A percentile compares a stretch with the other conserved stretches of the same genome.
Conservation (phyloP, 768 basidiomycete species). For the Zangia roseola region DNA sequence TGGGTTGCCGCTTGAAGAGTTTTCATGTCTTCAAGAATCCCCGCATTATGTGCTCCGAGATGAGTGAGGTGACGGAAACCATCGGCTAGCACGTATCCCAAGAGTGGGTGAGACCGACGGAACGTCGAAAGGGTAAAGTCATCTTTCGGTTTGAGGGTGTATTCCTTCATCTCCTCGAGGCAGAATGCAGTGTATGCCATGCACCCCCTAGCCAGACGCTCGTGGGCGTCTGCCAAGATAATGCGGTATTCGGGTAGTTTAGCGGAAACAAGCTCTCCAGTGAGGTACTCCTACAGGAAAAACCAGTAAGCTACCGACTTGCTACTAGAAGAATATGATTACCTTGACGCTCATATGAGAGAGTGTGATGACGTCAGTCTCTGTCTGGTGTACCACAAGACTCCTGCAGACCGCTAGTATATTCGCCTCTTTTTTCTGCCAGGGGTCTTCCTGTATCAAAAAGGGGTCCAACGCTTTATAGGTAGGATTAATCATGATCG, state of each 20-base stretch:
- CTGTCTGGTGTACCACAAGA: constrained; percentile 7
- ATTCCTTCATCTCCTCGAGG: constrained; percentile 6
- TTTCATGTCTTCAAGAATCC: constrained; percentile 2
- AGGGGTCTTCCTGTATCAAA: background rate
- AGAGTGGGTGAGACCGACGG: background rate
- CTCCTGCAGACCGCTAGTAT: constrained; percentile 4
- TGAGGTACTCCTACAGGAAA: constrained; percentile 19
- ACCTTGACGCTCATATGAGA: too few relatives aligned
- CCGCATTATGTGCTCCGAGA: too few relatives aligned
- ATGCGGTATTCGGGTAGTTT: constrained; percentile 5
- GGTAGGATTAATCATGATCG: background rate
- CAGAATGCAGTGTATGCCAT: constrained; percentile 6
- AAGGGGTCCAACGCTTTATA: constrained; percentile 5
- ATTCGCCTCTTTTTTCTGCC: background rate
- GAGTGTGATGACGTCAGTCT: constrained; percentile 11
- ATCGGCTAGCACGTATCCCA: constrained; percentile 11
- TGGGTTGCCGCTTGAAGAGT: background rate
- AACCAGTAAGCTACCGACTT: too few relatives aligned
- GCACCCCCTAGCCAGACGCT: constrained; percentile 4
- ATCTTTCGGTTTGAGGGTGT: fast-evolving
- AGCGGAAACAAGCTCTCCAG: background rate
- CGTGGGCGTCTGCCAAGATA: constrained; percentile 6
- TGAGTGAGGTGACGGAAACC: too few relatives aligned
- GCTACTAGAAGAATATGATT: background rate
- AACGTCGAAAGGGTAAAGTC: too few relatives aligned